phyloP scores from a whole-genome alignment of 352 stramenopile species.

The Phytopythium vexans region DNA sequence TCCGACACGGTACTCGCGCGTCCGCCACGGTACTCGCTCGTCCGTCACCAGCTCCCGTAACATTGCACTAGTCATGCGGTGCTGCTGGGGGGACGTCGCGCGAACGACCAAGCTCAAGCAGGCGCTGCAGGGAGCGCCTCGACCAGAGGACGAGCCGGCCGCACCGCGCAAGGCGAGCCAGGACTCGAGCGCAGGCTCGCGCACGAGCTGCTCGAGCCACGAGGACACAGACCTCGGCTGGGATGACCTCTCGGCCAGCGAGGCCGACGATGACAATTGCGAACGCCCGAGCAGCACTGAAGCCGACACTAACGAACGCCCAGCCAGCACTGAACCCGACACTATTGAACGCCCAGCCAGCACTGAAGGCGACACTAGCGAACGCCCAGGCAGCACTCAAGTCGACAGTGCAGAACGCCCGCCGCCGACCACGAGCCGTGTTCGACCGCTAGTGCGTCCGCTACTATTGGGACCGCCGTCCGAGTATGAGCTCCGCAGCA shows the following conservation, averaged over 20 bases:
- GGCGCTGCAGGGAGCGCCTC: conserved; percentile 4
- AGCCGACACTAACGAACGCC: conserved; percentile 12
- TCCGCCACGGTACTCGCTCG: no score
- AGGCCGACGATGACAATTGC: conserved; percentile 30
- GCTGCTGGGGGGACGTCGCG: conserved; percentile 33
- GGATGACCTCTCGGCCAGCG: conserved; percentile 44
- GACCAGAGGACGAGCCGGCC: neutral
- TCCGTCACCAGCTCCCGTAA: no score
- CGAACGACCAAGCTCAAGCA: conserved; percentile 34
- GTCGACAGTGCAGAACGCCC: conserved; percentile 7
- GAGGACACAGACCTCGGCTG: conserved; percentile 28
- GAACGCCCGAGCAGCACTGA: conserved; percentile 10
- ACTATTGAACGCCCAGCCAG: conserved; percentile 13
- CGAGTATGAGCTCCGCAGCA: conserved; percentile 80
- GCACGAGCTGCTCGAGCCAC: conserved; percentile 45
- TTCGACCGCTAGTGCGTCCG: conserved; percentile 53
- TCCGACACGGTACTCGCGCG: no score
- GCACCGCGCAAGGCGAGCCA: conserved; percentile 13
- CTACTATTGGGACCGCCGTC: conserved; percentile 50
- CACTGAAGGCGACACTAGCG: neutral
- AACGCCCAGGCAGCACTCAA: conserved; percentile 12
- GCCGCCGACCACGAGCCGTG: conserved; percentile 23
- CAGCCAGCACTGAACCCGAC: neutral
- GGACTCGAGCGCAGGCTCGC: conserved; percentile 27
- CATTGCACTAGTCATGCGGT: no score